Evolutionary conservation across 257 asterid genomes (phyloP), one percentile per base, ranked within the genome.

Genomic region (Solanum pinnatisectum): DNA sequence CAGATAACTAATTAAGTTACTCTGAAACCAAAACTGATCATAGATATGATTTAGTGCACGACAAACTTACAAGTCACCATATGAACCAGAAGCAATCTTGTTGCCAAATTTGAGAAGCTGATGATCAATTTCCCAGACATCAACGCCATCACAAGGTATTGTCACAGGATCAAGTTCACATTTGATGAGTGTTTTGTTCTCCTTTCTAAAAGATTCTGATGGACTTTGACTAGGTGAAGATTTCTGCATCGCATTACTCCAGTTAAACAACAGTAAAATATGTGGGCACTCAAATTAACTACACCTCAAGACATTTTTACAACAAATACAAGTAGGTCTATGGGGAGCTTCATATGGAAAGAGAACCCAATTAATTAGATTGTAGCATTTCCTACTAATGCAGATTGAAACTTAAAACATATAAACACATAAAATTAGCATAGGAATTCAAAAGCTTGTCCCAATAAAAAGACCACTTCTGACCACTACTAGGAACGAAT

Each of bases 81-180:
- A 91, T 60, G 94, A 91, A 85, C 94, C 94, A 5, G 93, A 92
- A 59, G 93, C 94, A 86, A 92, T 79, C 90, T 92, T 91, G 84
- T 82, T 33, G 23, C 89, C 93, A 40, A 92, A 86, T 39, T 90
- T 90, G 22, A 92, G 91, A 87, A 79, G 84, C 65, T 87, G 92
- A 82, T 90, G 89, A 89, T 92, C 93, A 81, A 92, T 90, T 90
- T 92, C 94, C 94, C 94, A 92, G 87, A 91, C 92, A 89, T 92
- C 94, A 78, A 87, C 63, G 27, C 93, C 93, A 39, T 91, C 94
- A 87, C 76, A 89, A 89, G 92, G 94, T 84, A 92, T 92, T 27
- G 88, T 68, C 87, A 92, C 76, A 23, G 90, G 93, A 20, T 91
- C 93, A 87, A 91, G 84, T 86, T 92, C 91, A 88, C 87, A 83